These are phyloP conservation scores for Nematodospora anomalae DNA, from an alignment of 1,139 yeast genomes.

Conservation along the genomic window DNA sequence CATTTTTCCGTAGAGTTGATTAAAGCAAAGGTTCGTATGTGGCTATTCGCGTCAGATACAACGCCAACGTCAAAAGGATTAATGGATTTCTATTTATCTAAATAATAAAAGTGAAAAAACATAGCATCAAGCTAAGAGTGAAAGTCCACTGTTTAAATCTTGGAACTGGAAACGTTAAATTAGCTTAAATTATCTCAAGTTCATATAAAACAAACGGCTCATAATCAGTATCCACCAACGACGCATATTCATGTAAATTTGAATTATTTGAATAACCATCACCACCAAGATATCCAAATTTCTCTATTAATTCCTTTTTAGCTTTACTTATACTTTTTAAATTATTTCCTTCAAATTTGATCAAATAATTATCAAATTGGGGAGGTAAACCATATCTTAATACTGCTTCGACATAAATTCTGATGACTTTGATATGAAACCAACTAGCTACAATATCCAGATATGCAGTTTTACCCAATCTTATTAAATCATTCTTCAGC, in stretches of 20 bases:
- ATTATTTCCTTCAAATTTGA: slow-evolving; percentile 42
- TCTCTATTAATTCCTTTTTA: slow-evolving; percentile 64
- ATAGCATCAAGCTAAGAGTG: background rate
- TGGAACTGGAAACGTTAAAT: too few relatives aligned
- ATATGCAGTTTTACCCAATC: slow-evolving; percentile 85
- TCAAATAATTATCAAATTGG: slow-evolving; percentile 67
- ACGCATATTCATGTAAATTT: slow-evolving; percentile 80
- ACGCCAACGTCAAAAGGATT: too few relatives aligned
- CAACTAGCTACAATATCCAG: slow-evolving; percentile 81
- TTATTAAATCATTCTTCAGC: slow-evolving; percentile 73
- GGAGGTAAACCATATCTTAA: slow-evolving; percentile 97
- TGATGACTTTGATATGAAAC: slow-evolving; percentile 77
- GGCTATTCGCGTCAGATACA: too few relatives aligned
- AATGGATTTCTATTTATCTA: too few relatives aligned
- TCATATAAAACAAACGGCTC: slow-evolving; percentile 91
- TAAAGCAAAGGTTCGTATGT: too few relatives aligned
- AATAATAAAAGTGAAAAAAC: slow-evolving; percentile 1
- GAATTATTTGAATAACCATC: slow-evolving; percentile 71
- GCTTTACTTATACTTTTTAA: slow-evolving; percentile 53
- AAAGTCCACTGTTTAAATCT: background rate
- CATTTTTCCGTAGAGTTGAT: too few relatives aligned
- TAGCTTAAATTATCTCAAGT: slow-evolving; percentile 33
- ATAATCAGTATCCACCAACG: slow-evolving; percentile 89
- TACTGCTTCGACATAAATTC: slow-evolving; percentile 63
- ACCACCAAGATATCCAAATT: slow-evolving; percentile 90